These are phyloP conservation scores for Colletotrichum sp. DNA, from an alignment of 2,329 filamentous ascomycete species.

Conservation along the genomic window DNA sequence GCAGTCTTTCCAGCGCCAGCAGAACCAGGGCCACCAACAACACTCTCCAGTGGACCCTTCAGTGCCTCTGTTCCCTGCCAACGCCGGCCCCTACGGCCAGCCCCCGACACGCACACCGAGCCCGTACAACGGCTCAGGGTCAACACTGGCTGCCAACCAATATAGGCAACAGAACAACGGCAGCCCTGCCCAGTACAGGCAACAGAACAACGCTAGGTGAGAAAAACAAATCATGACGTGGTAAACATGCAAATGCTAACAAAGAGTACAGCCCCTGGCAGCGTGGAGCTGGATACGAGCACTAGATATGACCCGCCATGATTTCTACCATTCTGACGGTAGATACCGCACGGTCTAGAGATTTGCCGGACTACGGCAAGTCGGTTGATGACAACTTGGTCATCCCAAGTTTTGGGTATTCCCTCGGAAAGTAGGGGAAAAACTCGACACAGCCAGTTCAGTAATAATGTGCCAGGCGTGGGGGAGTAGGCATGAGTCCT, in stretches of 20 bases:
- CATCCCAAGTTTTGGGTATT: background rate
- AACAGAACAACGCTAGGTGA: constrained; percentile 46
- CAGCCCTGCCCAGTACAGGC: constrained; percentile 38
- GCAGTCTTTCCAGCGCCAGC: constrained; percentile 26
- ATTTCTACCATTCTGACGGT: background rate
- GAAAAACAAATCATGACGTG: background rate
- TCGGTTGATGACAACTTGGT: background rate
- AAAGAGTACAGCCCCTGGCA: constrained; percentile 46
- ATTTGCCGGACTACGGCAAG: background rate
- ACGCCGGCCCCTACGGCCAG: constrained; percentile 23
- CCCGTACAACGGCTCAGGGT: constrained; percentile 34
- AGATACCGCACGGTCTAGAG: background rate
- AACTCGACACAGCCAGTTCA: background rate
- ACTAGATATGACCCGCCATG: constrained; percentile 24
- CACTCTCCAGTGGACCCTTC: constrained; percentile 46
- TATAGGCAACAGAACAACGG: constrained; percentile 34
- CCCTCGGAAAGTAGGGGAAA: background rate
- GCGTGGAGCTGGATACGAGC: constrained; percentile 50
- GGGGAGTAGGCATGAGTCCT: background rate
- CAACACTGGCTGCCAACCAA: constrained; percentile 31
- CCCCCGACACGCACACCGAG: constrained; percentile 39
- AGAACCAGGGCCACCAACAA: constrained; percentile 27
- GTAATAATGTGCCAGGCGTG: background rate
- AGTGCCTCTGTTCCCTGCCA: constrained; percentile 47
- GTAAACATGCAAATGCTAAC: background rate